These are phyloP conservation scores for Colletotrichum eremochloae DNA, from an alignment of 2,329 filamentous ascomycete species.

Conservation along the genomic window DNA sequence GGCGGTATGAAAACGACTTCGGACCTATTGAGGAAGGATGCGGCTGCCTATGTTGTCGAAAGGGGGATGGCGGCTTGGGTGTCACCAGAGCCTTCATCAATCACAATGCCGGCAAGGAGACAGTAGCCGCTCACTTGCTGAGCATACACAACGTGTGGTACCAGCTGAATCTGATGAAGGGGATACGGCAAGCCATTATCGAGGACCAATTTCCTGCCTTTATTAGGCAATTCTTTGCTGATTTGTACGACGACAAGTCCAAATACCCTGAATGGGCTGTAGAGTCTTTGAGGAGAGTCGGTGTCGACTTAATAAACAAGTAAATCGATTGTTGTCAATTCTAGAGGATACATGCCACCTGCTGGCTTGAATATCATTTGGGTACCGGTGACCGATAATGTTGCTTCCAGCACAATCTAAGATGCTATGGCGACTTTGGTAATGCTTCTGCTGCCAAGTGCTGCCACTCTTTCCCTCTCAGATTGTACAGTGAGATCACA, in stretches of 20 bases:
- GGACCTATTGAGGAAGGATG: constrained; percentile 86
- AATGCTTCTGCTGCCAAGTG: background rate
- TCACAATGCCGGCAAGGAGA: constrained; percentile 94
- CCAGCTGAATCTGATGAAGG: constrained; percentile 85
- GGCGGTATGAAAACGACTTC: constrained; percentile 83
- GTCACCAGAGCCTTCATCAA: constrained; percentile 91
- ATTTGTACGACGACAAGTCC: constrained; percentile 73
- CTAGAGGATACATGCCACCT: background rate
- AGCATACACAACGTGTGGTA: constrained; percentile 98
- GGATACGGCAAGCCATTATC: constrained; percentile 81
- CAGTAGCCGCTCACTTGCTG: constrained; percentile 84
- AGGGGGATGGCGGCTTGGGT: constrained; percentile 77
- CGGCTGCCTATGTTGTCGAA: constrained; percentile 81
- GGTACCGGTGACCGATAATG: background rate
- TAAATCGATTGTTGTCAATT: constrained; percentile 36
- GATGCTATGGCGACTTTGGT: background rate
- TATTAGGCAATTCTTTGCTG: constrained; percentile 81
- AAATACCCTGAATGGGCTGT: constrained; percentile 89
- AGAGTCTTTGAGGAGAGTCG: constrained; percentile 81
- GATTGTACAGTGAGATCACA: background rate
- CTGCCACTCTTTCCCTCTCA: background rate
- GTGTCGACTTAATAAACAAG: constrained; percentile 75
- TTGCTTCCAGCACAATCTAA: background rate
- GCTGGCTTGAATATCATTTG: background rate
- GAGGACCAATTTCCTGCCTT: constrained; percentile 86